A percentile compares a stretch with the other conserved stretches of the same genome.
Evolutionary conservation across 306 rosid genomes (phyloP).

Genomic region (Cicer arietinum): DNA sequence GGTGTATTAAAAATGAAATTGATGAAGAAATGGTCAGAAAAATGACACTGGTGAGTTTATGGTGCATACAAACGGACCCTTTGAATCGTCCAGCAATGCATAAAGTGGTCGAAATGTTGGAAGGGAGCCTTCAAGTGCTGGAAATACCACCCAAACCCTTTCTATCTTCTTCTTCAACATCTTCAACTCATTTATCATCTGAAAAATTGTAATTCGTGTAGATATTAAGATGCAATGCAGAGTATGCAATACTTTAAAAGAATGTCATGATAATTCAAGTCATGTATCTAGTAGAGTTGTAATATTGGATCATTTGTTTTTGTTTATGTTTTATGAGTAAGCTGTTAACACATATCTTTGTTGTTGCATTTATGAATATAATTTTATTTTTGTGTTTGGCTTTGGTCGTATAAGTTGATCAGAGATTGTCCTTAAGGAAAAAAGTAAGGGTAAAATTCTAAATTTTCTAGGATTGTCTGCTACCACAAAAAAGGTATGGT

Average conservation of each 20-base stretch:
- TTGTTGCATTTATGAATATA: too few species aligned
- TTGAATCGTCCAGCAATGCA: constrained; percentile 41
- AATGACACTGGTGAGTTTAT: constrained; percentile 47
- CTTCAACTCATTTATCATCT: background rate
- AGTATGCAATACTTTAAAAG: background rate
- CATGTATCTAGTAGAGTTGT: background rate
- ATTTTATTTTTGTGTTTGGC: too few species aligned
- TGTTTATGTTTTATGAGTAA: background rate
- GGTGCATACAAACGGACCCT: constrained; percentile 50
- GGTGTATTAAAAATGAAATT: constrained; percentile 7
- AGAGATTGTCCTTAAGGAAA: too few species aligned
- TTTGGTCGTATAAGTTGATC: too few species aligned
- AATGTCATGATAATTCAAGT: background rate
- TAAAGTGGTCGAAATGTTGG: constrained; percentile 51
- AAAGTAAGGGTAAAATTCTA: too few species aligned
- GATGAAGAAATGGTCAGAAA: constrained; percentile 46
- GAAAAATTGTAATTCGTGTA: background rate
- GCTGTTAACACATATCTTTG: too few species aligned
- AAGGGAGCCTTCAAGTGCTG: constrained; percentile 26
- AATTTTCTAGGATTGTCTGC: too few species aligned
- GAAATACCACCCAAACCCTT: constrained; percentile 46
- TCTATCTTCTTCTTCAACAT: constrained; percentile 20
- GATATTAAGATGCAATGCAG: background rate
- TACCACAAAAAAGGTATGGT: too few species aligned
- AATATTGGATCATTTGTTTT: background rate